Evolutionary conservation across 2,329 filamentous ascomycete genomes (phyloP).

Genomic region (Monosporascus sp.): DNA sequence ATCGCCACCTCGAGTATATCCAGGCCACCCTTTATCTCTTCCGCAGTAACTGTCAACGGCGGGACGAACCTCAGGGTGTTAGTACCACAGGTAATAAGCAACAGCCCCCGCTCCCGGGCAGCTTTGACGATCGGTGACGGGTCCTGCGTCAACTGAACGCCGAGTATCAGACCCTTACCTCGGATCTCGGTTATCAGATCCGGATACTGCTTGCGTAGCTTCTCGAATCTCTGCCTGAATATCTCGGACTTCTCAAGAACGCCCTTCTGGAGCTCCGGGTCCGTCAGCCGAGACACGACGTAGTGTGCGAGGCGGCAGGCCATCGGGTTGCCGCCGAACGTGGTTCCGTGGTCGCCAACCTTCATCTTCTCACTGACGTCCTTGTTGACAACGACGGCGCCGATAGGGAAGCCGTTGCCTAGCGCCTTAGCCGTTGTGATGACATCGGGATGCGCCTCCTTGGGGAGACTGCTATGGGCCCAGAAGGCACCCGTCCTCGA

Average conservation of each 20-base stretch:
- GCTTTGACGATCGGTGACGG: conserved; percentile 73
- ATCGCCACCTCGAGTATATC: conserved; percentile 68
- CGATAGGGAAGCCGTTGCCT: conserved; percentile 94
- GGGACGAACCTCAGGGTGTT: conserved; percentile 93
- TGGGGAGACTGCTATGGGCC: conserved; percentile 71
- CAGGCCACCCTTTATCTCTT: conserved; percentile 75
- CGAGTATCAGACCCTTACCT: conserved; percentile 79
- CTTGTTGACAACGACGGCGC: conserved; percentile 61
- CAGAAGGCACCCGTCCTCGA: conserved; percentile 83
- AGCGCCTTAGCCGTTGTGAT: conserved; percentile 93
- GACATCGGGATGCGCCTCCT: conserved; percentile 85
- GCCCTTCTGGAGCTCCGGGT: conserved; percentile 61
- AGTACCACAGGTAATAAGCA: conserved; percentile 88
- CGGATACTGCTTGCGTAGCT: conserved; percentile 50
- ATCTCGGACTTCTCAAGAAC: conserved; percentile 62
- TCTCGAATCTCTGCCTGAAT: conserved; percentile 43
- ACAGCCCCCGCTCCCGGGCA: conserved; percentile 77
- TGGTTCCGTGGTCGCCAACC: conserved; percentile 84
- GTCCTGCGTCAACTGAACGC: conserved; percentile 74
- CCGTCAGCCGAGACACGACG: conserved; percentile 71
- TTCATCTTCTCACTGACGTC: conserved; percentile 62
- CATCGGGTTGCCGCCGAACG: conserved; percentile 88
- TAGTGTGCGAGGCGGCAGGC: conserved; percentile 80
- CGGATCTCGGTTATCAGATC: conserved; percentile 71
- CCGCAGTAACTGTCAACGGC: conserved; percentile 71